These are phyloP conservation scores for Fusarium sp. DNA, from an alignment of 2,329 filamentous ascomycete species.

Conservation along the genomic window DNA sequence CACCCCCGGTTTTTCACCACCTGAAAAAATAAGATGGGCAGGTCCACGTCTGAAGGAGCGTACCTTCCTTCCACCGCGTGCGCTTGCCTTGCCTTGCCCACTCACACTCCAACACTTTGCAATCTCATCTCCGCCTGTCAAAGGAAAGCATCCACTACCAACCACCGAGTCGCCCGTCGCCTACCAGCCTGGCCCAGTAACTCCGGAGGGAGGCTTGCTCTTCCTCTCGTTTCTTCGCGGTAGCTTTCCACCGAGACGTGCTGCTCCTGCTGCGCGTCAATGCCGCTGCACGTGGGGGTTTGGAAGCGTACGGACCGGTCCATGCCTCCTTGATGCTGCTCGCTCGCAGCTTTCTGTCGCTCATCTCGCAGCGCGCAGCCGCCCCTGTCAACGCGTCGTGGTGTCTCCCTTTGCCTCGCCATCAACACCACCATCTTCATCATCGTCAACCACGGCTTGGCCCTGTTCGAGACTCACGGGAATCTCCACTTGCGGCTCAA, in stretches of 20 bases:
- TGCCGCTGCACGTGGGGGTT: constrained; percentile 21
- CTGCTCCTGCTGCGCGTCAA: constrained; percentile 2
- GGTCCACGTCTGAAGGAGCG: constrained; percentile 1
- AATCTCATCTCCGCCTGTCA: constrained; percentile 1
- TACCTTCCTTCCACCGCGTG: not conserved
- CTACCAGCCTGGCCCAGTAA: not conserved
- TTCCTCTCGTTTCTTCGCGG: not conserved
- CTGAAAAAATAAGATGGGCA: constrained; percentile 28
- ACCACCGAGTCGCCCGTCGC: not conserved
- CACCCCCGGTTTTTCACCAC: constrained; percentile 1
- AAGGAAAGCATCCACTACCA: constrained; percentile 2
- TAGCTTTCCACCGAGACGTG: constrained; percentile 1
- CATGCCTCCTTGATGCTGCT: not conserved
- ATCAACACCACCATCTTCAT: not conserved
- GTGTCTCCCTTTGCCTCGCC: not conserved
- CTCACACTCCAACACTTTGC: not conserved
- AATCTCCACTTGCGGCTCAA: constrained; percentile 41
- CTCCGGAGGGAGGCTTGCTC: not conserved
- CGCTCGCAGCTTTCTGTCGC: not conserved
- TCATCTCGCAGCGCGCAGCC: not conserved
- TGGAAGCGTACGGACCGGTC: constrained; percentile 17
- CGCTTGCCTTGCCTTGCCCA: not conserved
- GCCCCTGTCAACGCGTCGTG: constrained; percentile 1
- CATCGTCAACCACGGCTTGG: not conserved
- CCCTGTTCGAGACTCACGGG: not conserved